Evolutionary conservation across 1,139 yeast genomes (phyloP), one percentile per base, ranked within the genome.

Genomic region (Martiniozyma asiatica): DNA sequence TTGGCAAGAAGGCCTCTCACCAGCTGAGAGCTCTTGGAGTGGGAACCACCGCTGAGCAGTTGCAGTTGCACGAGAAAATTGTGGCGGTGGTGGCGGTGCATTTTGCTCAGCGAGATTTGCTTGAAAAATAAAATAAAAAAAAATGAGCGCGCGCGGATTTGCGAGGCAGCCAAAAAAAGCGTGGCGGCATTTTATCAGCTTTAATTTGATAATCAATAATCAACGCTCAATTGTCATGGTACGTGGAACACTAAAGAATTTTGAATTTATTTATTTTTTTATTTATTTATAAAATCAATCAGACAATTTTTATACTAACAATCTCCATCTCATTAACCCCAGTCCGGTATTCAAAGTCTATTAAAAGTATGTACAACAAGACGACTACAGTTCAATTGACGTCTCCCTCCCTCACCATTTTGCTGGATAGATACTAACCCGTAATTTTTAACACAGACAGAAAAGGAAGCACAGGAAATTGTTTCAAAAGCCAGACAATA

Each of bases 381-480:
- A 21, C 11, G 5, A n/a, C 11, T 21, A n/a, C 11, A 4, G 11
- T 6, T 20, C 12, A n/a, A 10, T n/a, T 10, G 8, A 9, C 4
- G n/a, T 19, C 4, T 9, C 21, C 9, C n/a, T 8, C 21, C 3
- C 9, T 19, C n/a, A 10, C 8, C 6, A 10, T 19, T n/a, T n/a
- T n/a, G n/a, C n/a, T n/a, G n/a, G n/a, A n/a, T n/a, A n/a, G n/a
- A n/a, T n/a, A n/a, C n/a, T n/a, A n/a, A n/a, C n/a, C n/a, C n/a
- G n/a, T n/a, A n/a, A n/a, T n/a, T n/a, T n/a, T n/a, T n/a, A n/a
- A 11, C n/a, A 8, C 27, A 77, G 65, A 94, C 97, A 35, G 98
- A 89, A 63, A 84, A 81, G 61, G 92, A 84, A 50, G 98, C 98
- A 14, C 96, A 93, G 45, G 92, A 78, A 49, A 81, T 87, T 43